Evolutionary conservation across 495 filamentous ascomycete genomes (phyloP).

Genomic region (Xylona heveae): DNA sequence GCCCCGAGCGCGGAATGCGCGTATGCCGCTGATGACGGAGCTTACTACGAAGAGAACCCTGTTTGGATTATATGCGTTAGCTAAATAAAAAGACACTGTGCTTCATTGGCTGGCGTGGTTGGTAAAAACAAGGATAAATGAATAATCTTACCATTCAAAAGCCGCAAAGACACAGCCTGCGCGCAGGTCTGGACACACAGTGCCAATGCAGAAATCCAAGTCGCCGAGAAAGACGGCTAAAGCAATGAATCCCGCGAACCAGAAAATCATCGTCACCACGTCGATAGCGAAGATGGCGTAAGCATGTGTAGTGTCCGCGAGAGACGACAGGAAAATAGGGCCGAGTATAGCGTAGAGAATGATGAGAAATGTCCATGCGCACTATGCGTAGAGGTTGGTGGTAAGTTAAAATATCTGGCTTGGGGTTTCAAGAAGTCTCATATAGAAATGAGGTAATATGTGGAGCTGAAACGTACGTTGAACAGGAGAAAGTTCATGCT

Average conservation of each 20-base stretch:
- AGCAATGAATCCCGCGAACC: constrained; percentile 70
- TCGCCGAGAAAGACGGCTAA: constrained; percentile 36
- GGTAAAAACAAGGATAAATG: neutral
- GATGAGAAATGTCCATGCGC: no score
- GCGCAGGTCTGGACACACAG: constrained; percentile 25
- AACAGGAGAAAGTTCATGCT: no score
- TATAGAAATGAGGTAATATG: no score
- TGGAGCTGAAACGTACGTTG: no score
- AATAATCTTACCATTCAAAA: constrained; percentile 30
- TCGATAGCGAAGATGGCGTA: constrained; percentile 39
- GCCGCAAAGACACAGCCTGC: constrained; percentile 31
- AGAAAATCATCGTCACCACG: constrained; percentile 59
- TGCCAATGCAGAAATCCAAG: constrained; percentile 21
- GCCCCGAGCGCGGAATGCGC: constrained; percentile 13
- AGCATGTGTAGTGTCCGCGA: no score
- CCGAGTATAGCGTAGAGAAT: no score
- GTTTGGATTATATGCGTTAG: constrained; percentile 2
- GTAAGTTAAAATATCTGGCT: no score
- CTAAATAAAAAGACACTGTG: neutral
- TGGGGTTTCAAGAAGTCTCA: no score
- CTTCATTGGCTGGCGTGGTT: neutral
- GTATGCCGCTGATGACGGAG: constrained; percentile 18
- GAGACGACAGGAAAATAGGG: no score
- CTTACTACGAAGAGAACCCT: constrained; percentile 32
- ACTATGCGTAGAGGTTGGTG: no score